These are phyloP conservation scores for Paecilomyces sp. DNA, from an alignment of 2,329 filamentous ascomycete species.

Conservation along the genomic window DNA sequence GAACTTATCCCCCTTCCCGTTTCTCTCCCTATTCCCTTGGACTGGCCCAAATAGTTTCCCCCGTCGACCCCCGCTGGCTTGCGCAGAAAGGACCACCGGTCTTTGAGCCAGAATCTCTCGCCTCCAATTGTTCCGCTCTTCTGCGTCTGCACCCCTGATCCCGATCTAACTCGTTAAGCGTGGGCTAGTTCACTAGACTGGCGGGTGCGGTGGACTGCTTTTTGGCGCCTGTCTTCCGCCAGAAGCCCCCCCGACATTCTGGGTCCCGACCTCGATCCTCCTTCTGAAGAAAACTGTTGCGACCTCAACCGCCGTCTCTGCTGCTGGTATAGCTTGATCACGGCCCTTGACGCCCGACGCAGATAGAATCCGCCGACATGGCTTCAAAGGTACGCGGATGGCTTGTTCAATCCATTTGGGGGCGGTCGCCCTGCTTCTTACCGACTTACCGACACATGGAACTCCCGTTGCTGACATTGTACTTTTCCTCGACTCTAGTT, in stretches of 20 bases:
- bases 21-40: neutral
- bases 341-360: constrained; percentile 3
- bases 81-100: neutral
- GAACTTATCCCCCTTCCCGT: neutral
- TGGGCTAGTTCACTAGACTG: constrained; percentile 20
- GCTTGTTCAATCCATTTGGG: neutral
- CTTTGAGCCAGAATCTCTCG: constrained; percentile 1
- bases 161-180: constrained; percentile 18
- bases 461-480: constrained; percentile 14
- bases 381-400: constrained; percentile 20
- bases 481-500: constrained; percentile 47
- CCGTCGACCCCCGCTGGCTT: neutral
- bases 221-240: constrained; percentile 16
- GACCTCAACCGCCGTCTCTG: constrained; percentile 15
- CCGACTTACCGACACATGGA: neutral
- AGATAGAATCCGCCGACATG: constrained; percentile 14
- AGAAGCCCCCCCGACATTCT: constrained; percentile 17
- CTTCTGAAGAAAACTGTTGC: constrained; percentile 20
- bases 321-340: constrained; percentile 16
- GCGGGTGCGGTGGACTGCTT: constrained; percentile 18
- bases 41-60: neutral
- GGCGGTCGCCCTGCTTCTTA: neutral
- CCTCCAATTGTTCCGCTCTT: constrained; percentile 11
- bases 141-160: constrained; percentile 8
- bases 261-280: constrained; percentile 19